Conservation (phyloP, 495 filamentous ascomycete species). For the Viridothelium virens region DNA sequence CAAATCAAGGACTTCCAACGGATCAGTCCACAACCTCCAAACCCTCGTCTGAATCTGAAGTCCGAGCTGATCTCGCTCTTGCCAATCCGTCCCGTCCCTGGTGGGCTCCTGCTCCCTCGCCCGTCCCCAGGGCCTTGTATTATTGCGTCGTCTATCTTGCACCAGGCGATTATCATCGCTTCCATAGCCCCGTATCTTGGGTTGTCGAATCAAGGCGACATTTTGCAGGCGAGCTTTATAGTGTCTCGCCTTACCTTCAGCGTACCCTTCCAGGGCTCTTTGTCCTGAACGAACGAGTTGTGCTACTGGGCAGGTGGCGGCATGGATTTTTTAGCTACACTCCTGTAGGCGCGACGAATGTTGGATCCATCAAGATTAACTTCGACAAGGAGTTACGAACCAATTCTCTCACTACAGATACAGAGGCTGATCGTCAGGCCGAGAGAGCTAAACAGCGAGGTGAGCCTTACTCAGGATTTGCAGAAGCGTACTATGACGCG, state of each 20-base stretch:
- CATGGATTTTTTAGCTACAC: slow-evolving; percentile 97
- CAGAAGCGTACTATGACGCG: slow-evolving; percentile 78
- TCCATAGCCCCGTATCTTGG: slow-evolving; percentile 91
- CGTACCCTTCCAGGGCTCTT: slow-evolving; percentile 87
- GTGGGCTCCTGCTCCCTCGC: slow-evolving; percentile 54
- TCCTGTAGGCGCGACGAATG: slow-evolving; percentile 96
- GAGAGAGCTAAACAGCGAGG: slow-evolving; percentile 66
- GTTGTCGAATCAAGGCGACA: slow-evolving; percentile 86
- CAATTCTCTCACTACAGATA: slow-evolving; percentile 84
- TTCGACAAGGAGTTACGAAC: slow-evolving; percentile 93
- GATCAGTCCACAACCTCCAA: slow-evolving; percentile 62
- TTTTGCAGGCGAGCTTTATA: slow-evolving; percentile 93
- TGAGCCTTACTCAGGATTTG: slow-evolving; percentile 75
- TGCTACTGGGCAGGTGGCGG: slow-evolving; percentile 86
- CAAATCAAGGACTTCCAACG: slow-evolving; percentile 23
- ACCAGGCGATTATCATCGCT: slow-evolving; percentile 96
- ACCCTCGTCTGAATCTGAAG: slow-evolving; percentile 64
- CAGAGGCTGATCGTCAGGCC: slow-evolving; percentile 73
- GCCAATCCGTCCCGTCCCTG: slow-evolving; percentile 59
- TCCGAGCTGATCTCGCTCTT: slow-evolving; percentile 72
- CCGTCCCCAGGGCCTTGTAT: slow-evolving; percentile 58
- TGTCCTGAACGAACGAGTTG: slow-evolving; percentile 92
- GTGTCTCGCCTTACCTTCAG: slow-evolving; percentile 89
- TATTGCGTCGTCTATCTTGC: slow-evolving; percentile 97
- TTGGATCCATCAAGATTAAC: slow-evolving; percentile 93